Evolutionary conservation across 257 asterid species (phyloP).

Genomic region (Solanum sejunctum): DNA sequence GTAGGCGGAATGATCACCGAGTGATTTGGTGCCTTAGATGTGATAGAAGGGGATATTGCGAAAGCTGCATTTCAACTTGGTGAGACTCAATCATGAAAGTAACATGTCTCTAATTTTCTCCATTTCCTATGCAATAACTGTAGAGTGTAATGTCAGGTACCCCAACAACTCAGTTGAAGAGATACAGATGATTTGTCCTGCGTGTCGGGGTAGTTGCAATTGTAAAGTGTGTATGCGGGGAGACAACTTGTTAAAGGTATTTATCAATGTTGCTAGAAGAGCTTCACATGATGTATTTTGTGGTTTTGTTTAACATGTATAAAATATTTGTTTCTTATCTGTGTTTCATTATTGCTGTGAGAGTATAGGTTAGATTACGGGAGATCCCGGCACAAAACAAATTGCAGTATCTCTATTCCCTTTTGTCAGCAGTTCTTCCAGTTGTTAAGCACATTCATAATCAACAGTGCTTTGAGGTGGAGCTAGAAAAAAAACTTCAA

Average conservation of each 20-base stretch:
- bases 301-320: not conserved
- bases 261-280: conserved; percentile 17
- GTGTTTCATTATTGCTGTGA: not conserved
- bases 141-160: conserved; percentile 47
- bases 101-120: not conserved
- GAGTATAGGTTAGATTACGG: conserved; percentile 64
- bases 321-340: not conserved
- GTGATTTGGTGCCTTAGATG: conserved; percentile 87
- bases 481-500: conserved; percentile 64
- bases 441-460: conserved; percentile 65
- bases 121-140: conserved; percentile 10
- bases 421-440: conserved; percentile 88
- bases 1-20: conserved; percentile 49
- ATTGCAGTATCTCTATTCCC: conserved; percentile 75
- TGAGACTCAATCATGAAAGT: conserved; percentile 15
- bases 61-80: conserved; percentile 86
- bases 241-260: conserved; percentile 83
- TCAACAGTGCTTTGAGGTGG: conserved; percentile 81
- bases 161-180: conserved; percentile 59
- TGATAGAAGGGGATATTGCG: conserved; percentile 88
- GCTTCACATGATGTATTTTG: not conserved
- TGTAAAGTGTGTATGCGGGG: conserved; percentile 89
- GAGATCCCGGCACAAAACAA: conserved; percentile 77
- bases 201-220: conserved; percentile 90
- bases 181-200: conserved; percentile 80